These are phyloP conservation scores for Neurospora sp. DNA, from an alignment of 495 filamentous ascomycete genomes.

Conservation along the genomic window DNA sequence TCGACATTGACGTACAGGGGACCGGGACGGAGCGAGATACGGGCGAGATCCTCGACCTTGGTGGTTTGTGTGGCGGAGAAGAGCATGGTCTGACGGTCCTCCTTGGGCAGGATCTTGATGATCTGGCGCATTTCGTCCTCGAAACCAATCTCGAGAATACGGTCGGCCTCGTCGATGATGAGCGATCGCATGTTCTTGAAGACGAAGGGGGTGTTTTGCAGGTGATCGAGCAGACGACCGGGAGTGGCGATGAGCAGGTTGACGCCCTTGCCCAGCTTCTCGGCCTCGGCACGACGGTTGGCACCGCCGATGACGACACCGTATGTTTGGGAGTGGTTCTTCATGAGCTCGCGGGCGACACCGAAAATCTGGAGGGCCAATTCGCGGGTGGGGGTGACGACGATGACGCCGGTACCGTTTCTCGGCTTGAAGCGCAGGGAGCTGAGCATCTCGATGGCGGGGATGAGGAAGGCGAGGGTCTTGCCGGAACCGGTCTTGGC, in stretches of 20 bases:
- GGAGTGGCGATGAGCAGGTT: slow-evolving; percentile 93
- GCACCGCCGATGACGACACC: slow-evolving; percentile 95
- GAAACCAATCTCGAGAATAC: slow-evolving; percentile 94
- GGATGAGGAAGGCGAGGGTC: slow-evolving; percentile 89
- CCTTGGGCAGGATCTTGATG: slow-evolving; percentile 84
- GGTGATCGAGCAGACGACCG: slow-evolving; percentile 83
- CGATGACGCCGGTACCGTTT: slow-evolving; percentile 73
- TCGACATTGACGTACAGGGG: slow-evolving; percentile 96
- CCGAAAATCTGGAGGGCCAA: slow-evolving; percentile 94
- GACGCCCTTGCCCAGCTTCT: slow-evolving; percentile 88
- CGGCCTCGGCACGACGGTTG: slow-evolving; percentile 81
- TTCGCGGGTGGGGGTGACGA: slow-evolving; percentile 83
- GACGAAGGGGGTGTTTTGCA: slow-evolving; percentile 88
- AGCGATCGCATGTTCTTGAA: slow-evolving; percentile 79
- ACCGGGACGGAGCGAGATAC: slow-evolving; percentile 84
- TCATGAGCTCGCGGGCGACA: slow-evolving; percentile 85
- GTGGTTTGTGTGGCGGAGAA: slow-evolving; percentile 98
- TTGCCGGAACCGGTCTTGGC: slow-evolving; percentile 97
- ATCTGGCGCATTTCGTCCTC: slow-evolving; percentile 98
- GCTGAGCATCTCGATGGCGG: slow-evolving; percentile 87
- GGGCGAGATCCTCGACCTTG: slow-evolving; percentile 91
- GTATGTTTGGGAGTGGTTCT: slow-evolving; percentile 66
- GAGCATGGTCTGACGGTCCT: slow-evolving; percentile 88
- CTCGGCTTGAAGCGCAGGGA: slow-evolving; percentile 72
- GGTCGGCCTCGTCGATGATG: slow-evolving; percentile 86